Base-by-base conservation (phyloP, 148 eudicot genomes). In the Pouteria glomerata region DNA sequence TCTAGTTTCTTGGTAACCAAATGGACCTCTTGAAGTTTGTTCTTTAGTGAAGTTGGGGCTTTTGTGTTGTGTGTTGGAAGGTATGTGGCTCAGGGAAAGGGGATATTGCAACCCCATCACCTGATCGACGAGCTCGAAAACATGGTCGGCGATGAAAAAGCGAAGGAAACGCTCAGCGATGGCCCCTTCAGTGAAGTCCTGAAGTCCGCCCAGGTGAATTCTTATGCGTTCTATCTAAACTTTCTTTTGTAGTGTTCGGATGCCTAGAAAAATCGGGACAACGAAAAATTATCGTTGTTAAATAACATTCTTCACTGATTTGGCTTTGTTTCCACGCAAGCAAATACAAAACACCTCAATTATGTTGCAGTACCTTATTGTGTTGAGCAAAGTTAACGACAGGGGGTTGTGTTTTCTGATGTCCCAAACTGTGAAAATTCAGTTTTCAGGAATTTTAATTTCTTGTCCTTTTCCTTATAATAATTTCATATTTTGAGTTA, bases 81-180 rank as follows among this genome's bases (percentile, higher is more conserved):
- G 81, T 96, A 87, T 80, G 94, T 92, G 70, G 85, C 85, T 10
- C 90, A 92, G 80, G 99, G 99, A 68, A 91, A 96, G 78, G 85
- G 97, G 41, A 74, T 96, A 33, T 69, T 96, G 77, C 99, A 92
- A 67, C 90, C 99, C 15, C 97, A 92, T 77, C 84, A 90, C 72
- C 69, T 96, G 79, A 84, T 96, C 41, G 94, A 90, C 64, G 97
- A 88, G 76, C 75, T 96, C 6, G 96, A 96, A 11, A 88, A 78
- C 30, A 69, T 84, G 7, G 73, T 83, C 1, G 82, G 86, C 44
- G 93, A 85, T 42, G 89, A 88, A 51, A 74, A 77, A 63, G 82
- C 86, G 3, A 79, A 80, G 61, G 73, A 79, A 44, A 77, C 64
- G 56, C 85, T 89, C 57, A 85, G 76, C 8, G 88, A 84, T 61